phyloP scores from a whole-genome alignment of 495 filamentous ascomycete genomes.

The Elasticomyces elasticus region DNA sequence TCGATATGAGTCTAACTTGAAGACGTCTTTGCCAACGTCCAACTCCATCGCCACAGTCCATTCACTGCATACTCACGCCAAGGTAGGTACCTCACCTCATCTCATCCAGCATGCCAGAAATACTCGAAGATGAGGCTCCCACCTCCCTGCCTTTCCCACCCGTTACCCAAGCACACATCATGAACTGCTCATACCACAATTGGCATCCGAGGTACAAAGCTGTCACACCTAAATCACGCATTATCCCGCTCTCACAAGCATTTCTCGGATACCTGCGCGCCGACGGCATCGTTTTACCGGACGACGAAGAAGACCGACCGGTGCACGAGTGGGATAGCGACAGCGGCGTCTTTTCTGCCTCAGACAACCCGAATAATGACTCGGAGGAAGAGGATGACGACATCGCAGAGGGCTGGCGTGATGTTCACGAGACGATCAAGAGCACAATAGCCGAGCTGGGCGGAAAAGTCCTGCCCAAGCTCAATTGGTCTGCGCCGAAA shows the following conservation, averaged over 20 bases:
- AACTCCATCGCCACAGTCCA: too few species aligned
- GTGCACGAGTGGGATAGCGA: slow-evolving; percentile 32
- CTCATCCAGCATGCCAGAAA: slow-evolving; percentile 7
- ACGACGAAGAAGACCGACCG: slow-evolving; percentile 39
- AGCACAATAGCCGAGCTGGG: slow-evolving; percentile 65
- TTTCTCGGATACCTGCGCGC: slow-evolving; percentile 84
- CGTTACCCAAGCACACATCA: slow-evolving; percentile 71
- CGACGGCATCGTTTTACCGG: slow-evolving; percentile 82
- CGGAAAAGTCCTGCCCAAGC: slow-evolving; percentile 76
- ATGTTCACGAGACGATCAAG: slow-evolving; percentile 67
- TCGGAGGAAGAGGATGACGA: slow-evolving; percentile 42
- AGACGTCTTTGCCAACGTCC: too few species aligned
- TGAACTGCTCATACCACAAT: slow-evolving; percentile 85
- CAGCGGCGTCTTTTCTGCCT: slow-evolving; percentile 34
- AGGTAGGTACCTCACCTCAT: too few species aligned
- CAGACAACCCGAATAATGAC: slow-evolving; percentile 32
- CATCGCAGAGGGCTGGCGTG: slow-evolving; percentile 51
- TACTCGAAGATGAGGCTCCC: slow-evolving; percentile 3
- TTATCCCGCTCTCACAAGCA: slow-evolving; percentile 60
- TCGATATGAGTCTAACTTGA: too few species aligned
- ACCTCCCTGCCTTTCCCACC: slow-evolving; percentile 61
- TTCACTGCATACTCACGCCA: too few species aligned
- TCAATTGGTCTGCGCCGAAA: slow-evolving; percentile 96
- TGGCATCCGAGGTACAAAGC: slow-evolving; percentile 84
- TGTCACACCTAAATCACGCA: slow-evolving; percentile 70